Evolutionary conservation across 108 stramenopile genomes (phyloP), one percentile per base, ranked within the genome.

Genomic region (Pseudonitzschia delicatissima): DNA sequence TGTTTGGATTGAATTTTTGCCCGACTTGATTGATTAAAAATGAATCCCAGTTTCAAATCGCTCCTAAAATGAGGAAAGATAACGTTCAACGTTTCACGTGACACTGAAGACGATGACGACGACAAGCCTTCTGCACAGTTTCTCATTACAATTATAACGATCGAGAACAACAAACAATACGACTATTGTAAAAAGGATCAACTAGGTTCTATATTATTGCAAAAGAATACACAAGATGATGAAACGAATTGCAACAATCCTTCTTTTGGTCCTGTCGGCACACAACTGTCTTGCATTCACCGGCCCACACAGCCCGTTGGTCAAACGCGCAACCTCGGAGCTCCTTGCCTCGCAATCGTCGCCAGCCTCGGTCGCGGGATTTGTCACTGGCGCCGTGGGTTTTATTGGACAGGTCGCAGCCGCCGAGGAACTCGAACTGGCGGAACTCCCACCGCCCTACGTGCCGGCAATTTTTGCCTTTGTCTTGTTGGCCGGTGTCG

Each of bases 401-500:
- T 71, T 55, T 44, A 62, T 55, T 40, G 52, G 60, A 26, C 25
- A 25, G 20, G 70, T 20, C 9, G 21, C 66, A 0, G 64, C 72
- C 31, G 65, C 37, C 11, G 72, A 73, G 3, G 72, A 65, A 13
- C 59, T 59, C 39, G 72, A 73, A 73, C n/a, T 65, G 2, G 72
- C 64, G 4, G 72, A 73, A 47, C 47, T 73, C 2, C 72, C 72
- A 33, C 72, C 72, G 15, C 47, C 48, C 5, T 61, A 27, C 49
- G 77, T 90, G 33, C 91, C 91, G 6, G 84, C 82, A 51, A 36
- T 87, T 35, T 90, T 93, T 64, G 88, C 72, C 12, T 72, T 93
- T 55, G 83, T 62, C n/a, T 50, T 93, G 32, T 34, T 93, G 36
- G 85, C 75, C n/a, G 91, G 91, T 44, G 88, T 93, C 11, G 91